Evolutionary conservation across 352 stramenopile species (phyloP).

Genomic region (Globisporangium alternatum): DNA sequence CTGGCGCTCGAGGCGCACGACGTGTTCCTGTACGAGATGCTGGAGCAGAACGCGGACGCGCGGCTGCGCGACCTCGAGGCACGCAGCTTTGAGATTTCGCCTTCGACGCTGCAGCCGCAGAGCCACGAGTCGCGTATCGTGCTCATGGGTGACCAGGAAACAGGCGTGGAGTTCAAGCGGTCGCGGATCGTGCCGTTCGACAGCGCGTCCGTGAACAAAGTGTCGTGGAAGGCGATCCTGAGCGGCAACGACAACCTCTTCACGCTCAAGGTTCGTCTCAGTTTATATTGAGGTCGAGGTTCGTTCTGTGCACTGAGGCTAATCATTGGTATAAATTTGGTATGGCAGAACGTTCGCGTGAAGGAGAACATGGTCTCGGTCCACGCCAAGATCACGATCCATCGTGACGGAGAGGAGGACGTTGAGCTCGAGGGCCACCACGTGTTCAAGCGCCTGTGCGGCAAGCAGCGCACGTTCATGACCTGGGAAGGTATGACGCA

Average conservation of each 20-base stretch:
- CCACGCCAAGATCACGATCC: conserved; percentile 7
- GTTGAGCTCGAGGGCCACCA: conserved; percentile 10
- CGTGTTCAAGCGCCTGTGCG: conserved; percentile 12
- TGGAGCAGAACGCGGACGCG: conserved; percentile 4
- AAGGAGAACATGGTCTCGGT: conserved; percentile 9
- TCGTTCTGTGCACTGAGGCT: no score
- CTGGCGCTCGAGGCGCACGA: conserved; percentile 10
- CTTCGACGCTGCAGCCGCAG: not conserved
- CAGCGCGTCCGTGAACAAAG: conserved; percentile 1
- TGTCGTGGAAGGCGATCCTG: conserved; percentile 13
- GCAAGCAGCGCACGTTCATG: not conserved
- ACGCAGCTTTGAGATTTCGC: not conserved
- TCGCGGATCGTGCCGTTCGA: conserved; percentile 12
- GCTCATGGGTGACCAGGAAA: conserved; percentile 2
- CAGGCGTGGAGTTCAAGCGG: conserved; percentile 15
- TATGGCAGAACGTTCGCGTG: not conserved
- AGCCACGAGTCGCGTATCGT: conserved; percentile 13
- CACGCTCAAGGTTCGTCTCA: conserved; percentile 7
- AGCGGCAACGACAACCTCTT: not conserved
- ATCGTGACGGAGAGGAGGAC: conserved; percentile 6
- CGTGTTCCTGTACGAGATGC: conserved; percentile 14
- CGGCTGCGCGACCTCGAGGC: conserved; percentile 4
- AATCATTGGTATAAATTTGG: no score
- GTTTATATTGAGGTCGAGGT: no score
- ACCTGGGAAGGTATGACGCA: conserved; percentile 16